Evolutionary conservation across 257 asterid genomes (phyloP).

Genomic region (Nicotiana tabacum): DNA sequence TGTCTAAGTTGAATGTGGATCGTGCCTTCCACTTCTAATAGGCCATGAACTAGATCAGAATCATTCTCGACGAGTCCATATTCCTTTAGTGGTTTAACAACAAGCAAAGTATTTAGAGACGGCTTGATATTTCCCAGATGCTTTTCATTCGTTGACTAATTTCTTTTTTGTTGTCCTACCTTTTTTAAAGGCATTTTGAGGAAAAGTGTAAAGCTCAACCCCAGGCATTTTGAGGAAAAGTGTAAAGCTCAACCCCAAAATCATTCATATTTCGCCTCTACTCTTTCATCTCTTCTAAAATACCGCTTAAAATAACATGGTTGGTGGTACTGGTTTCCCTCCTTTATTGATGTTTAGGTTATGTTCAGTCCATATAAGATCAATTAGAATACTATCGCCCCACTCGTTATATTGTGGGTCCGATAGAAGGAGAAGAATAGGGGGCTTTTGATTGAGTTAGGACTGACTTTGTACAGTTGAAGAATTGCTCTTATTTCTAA

Average conservation of each 20-base stretch:
- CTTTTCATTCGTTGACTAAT: background rate
- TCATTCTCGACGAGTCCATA: too few species aligned
- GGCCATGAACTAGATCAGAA: too few species aligned
- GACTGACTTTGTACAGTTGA: background rate
- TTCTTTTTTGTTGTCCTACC: background rate
- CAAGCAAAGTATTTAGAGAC: background rate
- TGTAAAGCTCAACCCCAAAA: background rate
- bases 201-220: background rate
- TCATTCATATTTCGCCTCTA: background rate
- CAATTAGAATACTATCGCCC: background rate
- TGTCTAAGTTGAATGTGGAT: background rate
- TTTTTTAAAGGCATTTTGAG: background rate
- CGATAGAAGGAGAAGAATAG: background rate
- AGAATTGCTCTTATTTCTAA: background rate
- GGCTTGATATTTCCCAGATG: background rate
- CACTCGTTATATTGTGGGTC: background rate
- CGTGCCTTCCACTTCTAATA: too few species aligned
- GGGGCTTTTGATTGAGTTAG: conserved; percentile 8
- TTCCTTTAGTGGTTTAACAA: background rate
- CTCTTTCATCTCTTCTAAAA: background rate
- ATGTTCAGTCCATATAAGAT: background rate
- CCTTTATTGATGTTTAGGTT: background rate
- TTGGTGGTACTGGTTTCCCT: background rate
- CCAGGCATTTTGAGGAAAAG: background rate
- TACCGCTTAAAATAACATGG: background rate